Base-by-base conservation (phyloP, 73 alveolate genomes). In the Durusdinium trenchii region DNA sequence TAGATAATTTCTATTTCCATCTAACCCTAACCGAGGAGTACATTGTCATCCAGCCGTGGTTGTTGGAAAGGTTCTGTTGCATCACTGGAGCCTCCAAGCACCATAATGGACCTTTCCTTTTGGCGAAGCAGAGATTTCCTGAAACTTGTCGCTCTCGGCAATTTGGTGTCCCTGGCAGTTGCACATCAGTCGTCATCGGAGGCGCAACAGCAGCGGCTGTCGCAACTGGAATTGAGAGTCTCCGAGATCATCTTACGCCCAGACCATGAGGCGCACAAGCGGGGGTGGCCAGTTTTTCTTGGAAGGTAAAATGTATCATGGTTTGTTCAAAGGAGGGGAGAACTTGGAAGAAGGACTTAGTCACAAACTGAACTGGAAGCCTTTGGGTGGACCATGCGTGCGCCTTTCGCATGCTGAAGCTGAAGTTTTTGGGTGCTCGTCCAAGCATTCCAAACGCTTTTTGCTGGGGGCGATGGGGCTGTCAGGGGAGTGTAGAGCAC, bases 181-280 rank as follows among this genome's bases (percentile, higher is more conserved):
- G 67, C 30, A 54, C 67, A 14, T 54, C 67, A 54, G 30, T 20
- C 30, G 23, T 54, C 30, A 54, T 3, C 45, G 0, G 30, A 81
- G 91, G 91, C 91, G 50, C 91, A 81, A 30, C 91, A 81, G 48
- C 71, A 48, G 47, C 91, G 91, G 16, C 10, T 81, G 71, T 45
- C 67, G 71, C 91, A 36, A 67, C 91, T 81, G 91, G 91, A 81
- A n/a, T 67, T 12, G 35, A 23, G 91, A 28, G 48, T 81, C 23
- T 81, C 91, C 23, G 91, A 81, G 64, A 81, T 81, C 91, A 64
- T 81, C 71, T 67, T 81, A 48, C 91, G 91, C 5, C 91, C 91
- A 30, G 91, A 81, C 71, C 91, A 81, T 35, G 91, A 81, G 91
- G 91, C 54, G 1, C 45, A 14, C 45, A 35, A n/a, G n/a, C n/a